A percentile compares a stretch with the other conserved stretches of the same genome.
These are phyloP conservation scores for Pseudogymnoascus sp. DNA, from an alignment of 2,329 filamentous ascomycete genomes.

Conservation along the genomic window DNA sequence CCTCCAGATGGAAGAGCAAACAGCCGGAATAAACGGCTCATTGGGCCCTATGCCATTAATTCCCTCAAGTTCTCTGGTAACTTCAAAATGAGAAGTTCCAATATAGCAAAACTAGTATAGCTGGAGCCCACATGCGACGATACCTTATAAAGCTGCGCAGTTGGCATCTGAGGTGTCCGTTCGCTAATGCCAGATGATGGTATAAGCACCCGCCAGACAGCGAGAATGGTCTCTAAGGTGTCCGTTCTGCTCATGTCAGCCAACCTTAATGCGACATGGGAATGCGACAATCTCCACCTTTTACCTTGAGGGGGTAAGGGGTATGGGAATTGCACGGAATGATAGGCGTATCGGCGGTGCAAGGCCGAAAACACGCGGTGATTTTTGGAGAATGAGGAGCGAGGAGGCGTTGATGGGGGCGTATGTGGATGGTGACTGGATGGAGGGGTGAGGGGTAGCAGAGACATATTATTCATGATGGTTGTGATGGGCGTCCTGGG, in stretches of 20 bases:
- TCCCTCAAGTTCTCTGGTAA: not conserved
- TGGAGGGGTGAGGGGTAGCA: not conserved
- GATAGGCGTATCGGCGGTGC: not conserved
- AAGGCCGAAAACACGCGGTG: not conserved
- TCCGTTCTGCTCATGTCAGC: not conserved
- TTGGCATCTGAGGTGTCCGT: not conserved
- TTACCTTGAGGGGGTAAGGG: not conserved
- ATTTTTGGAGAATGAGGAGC: not conserved
- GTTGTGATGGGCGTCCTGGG: not conserved
- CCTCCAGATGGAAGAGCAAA: no score
- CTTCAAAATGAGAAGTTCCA: not conserved
- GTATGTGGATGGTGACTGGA: not conserved
- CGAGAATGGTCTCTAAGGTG: not conserved
- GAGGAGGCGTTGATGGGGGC: not conserved
- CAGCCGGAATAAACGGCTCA: no score
- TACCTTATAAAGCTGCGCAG: not conserved
- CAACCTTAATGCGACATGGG: constrained; percentile 1
- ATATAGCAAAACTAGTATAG: not conserved
- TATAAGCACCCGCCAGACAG: not conserved
- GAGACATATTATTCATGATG: not conserved
- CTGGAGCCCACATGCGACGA: not conserved
- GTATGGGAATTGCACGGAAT: not conserved
- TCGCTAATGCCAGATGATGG: not conserved
- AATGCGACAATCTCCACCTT: not conserved
- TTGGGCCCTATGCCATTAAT: not conserved